These are phyloP conservation scores for Populus tremula DNA, from an alignment of 345 rosid species.

Conservation along the genomic window DNA sequence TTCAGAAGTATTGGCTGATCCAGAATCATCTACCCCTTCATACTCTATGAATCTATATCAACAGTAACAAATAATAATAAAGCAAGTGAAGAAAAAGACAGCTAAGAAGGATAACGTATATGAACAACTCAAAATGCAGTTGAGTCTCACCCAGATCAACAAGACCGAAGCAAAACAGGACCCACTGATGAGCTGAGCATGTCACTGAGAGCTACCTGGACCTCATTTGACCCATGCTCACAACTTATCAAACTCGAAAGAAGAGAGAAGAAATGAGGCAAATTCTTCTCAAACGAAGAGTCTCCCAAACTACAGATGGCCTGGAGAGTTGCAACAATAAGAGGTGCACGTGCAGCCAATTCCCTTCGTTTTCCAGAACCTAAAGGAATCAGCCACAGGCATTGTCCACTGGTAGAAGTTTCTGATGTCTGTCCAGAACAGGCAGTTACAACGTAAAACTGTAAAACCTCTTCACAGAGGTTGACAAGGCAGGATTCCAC, in stretches of 20 bases:
- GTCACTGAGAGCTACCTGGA: slow-evolving; percentile 85
- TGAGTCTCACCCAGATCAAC: slow-evolving; percentile 39
- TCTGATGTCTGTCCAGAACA: slow-evolving; percentile 39
- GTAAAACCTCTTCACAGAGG: slow-evolving; percentile 70
- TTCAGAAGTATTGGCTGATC: slow-evolving; percentile 19
- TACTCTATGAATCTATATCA: slow-evolving; percentile 36
- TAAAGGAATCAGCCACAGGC: slow-evolving; percentile 68
- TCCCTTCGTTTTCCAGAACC: slow-evolving; percentile 93
- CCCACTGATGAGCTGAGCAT: slow-evolving; percentile 83
- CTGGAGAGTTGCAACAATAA: slow-evolving; percentile 71
- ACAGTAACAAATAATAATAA: slow-evolving; percentile 11
- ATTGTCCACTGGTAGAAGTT: slow-evolving; percentile 36
- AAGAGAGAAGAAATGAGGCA: slow-evolving; percentile 68
- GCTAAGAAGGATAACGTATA: slow-evolving; percentile 16
- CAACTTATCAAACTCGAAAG: slow-evolving; percentile 78
- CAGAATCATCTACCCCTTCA: slow-evolving; percentile 32
- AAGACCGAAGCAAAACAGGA: slow-evolving; percentile 67
- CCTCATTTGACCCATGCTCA: slow-evolving; percentile 90
- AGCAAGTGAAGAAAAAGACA: slow-evolving; percentile 4
- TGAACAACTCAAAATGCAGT: slow-evolving; percentile 25
- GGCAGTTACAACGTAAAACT: slow-evolving; percentile 61
- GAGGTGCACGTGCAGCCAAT: slow-evolving; percentile 73
- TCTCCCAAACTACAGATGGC: slow-evolving; percentile 81
- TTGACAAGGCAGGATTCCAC: slow-evolving; percentile 67
- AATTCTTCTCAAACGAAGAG: slow-evolving; percentile 62